phyloP scores from a whole-genome alignment of 1,139 yeast genomes.

The Geotrichum reessii region DNA sequence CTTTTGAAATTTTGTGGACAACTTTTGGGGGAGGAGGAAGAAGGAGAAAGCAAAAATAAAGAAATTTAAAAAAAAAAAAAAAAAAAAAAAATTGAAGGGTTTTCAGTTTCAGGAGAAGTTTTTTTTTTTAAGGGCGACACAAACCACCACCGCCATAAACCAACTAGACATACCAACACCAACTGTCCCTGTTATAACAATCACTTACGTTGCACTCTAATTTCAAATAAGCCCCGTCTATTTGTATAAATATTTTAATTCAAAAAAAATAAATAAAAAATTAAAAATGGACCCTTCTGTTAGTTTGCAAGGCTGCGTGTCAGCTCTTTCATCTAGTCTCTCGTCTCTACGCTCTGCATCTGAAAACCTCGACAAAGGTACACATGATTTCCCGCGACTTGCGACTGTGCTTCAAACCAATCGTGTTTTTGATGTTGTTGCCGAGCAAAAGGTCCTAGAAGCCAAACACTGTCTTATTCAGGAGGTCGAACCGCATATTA shows the following conservation, averaged over 20 bases:
- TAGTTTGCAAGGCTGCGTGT: slow-evolving; percentile 13
- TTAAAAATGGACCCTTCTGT: background rate
- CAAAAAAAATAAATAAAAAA: too few relatives aligned
- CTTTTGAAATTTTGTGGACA: background rate
- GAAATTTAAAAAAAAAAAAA: too few relatives aligned
- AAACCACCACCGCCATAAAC: background rate
- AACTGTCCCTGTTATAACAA: background rate
- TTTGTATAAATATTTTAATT: too few relatives aligned
- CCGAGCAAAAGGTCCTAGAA: slow-evolving; percentile 28
- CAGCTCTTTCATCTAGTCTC: slow-evolving; percentile 11
- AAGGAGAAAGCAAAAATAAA: background rate
- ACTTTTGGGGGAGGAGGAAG: background rate
- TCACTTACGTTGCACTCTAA: background rate
- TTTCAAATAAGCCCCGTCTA: too few relatives aligned
- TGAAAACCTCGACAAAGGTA: slow-evolving; percentile 21
- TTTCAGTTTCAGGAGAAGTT: background rate
- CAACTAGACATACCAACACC: background rate
- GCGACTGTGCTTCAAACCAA: slow-evolving; percentile 25
- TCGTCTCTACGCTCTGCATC: slow-evolving; percentile 22
- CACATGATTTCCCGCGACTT: slow-evolving; percentile 27
- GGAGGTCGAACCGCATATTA: slow-evolving; percentile 31
- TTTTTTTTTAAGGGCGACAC: background rate
- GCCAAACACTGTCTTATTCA: slow-evolving; percentile 27
- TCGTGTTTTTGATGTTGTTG: slow-evolving; percentile 31
- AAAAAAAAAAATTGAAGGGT: background rate